These are phyloP conservation scores for Euphorbia schlechtendalii DNA, from an alignment of 441 rosid species.

Conservation along the genomic window DNA sequence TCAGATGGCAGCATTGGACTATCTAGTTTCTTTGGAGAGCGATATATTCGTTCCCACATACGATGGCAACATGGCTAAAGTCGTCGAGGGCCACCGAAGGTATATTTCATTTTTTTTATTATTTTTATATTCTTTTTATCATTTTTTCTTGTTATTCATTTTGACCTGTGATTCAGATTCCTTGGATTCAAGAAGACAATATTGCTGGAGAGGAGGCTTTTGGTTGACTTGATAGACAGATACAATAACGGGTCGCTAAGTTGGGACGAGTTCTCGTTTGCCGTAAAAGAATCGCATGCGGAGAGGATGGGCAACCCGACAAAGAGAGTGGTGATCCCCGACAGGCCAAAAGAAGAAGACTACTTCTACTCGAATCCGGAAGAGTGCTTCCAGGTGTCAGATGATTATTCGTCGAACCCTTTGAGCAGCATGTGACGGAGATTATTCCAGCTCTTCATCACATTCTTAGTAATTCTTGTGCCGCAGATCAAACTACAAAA, in stretches of 20 bases:
- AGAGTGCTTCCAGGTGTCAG: slow-evolving; percentile 57
- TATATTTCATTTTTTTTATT: slow-evolving; percentile 21
- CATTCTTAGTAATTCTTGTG: slow-evolving; percentile 21
- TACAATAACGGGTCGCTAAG: slow-evolving; percentile 46
- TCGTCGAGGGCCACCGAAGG: slow-evolving; percentile 98
- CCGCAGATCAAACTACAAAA: slow-evolving; percentile 18
- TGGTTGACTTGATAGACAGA: slow-evolving; percentile 74
- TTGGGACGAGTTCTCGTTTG: slow-evolving; percentile 71
- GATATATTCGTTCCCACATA: slow-evolving; percentile 87
- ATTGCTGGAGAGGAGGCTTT: slow-evolving; percentile 55
- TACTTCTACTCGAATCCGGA: slow-evolving; percentile 86
- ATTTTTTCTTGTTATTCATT: not conserved
- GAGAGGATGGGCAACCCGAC: slow-evolving; percentile 57
- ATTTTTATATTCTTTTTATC: not conserved
- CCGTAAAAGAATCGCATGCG: slow-evolving; percentile 60
- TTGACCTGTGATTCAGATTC: slow-evolving; percentile 39
- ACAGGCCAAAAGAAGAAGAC: slow-evolving; percentile 84
- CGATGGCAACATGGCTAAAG: slow-evolving; percentile 97
- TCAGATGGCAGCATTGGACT: slow-evolving; percentile 93
- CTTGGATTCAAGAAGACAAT: slow-evolving; percentile 80
- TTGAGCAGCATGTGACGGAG: slow-evolving; percentile 28
- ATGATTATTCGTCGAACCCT: slow-evolving; percentile 24
- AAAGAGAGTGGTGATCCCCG: slow-evolving; percentile 54
- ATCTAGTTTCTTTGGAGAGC: slow-evolving; percentile 85
- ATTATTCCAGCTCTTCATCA: slow-evolving; percentile 16